A percentile compares a stretch with the other conserved stretches of the same genome.
Conservation (phyloP, 106 monocot species). For the Dendrobium officinale region DNA sequence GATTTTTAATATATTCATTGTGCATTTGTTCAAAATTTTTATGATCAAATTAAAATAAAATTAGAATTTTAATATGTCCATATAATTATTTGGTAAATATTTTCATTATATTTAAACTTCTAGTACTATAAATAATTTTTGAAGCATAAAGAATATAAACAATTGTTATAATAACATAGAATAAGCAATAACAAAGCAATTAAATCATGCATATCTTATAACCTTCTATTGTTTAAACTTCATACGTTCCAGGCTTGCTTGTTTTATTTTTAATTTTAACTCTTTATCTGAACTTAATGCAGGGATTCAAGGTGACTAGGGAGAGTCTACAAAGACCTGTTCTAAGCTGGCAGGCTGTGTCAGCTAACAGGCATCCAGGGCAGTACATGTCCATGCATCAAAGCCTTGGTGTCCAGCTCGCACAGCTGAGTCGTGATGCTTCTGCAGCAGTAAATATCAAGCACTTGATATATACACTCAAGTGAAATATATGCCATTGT, state of each 20-base stretch:
- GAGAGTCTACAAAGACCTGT: conserved; percentile 43
- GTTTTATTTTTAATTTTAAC: background rate
- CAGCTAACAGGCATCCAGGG: conserved; percentile 55
- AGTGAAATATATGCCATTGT: background rate
- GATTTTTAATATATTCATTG: too few species aligned
- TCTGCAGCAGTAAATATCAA: conserved; percentile 78
- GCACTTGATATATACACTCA: background rate
- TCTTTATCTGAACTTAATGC: conserved; percentile 1
- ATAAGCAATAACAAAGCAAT: too few species aligned
- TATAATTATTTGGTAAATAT: too few species aligned
- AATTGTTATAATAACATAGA: too few species aligned
- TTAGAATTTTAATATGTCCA: too few species aligned
- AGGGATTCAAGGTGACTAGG: conserved; percentile 88
- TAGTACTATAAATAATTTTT: too few species aligned
- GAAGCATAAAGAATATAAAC: too few species aligned
- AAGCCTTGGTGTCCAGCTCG: conserved; percentile 89
- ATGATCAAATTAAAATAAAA: too few species aligned
- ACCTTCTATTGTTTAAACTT: background rate
- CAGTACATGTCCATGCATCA: conserved; percentile 83
- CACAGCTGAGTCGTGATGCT: conserved; percentile 91
- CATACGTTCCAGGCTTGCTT: background rate
- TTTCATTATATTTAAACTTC: too few species aligned
- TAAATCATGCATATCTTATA: background rate
- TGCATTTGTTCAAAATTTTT: too few species aligned
- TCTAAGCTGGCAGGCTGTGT: conserved; percentile 64